These are phyloP conservation scores for Pseudomicrostroma phylloplanum DNA, from an alignment of 1,284 basidiomycete genomes.

Conservation along the genomic window DNA sequence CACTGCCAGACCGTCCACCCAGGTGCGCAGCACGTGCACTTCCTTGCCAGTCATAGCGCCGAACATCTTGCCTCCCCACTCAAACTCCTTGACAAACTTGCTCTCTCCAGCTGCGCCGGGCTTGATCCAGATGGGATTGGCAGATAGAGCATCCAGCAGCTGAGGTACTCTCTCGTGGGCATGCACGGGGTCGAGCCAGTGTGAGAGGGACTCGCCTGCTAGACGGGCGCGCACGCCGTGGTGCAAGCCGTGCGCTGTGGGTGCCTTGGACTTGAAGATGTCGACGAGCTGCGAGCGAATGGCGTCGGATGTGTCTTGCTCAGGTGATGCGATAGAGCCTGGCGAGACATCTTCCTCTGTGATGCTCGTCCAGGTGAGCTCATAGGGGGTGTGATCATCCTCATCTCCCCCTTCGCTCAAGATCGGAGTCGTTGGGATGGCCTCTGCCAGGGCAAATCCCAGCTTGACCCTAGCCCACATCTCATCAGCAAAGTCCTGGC, in stretches of 20 bases:
- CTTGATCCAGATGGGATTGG: conserved; percentile 1
- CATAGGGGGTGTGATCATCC: conserved; percentile 11
- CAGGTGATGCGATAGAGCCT: too few relatives aligned
- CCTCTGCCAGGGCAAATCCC: conserved; percentile 42
- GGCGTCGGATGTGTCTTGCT: neutral
- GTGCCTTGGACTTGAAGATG: neutral
- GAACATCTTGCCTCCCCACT: conserved; percentile 8
- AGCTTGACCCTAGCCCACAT: conserved; percentile 43
- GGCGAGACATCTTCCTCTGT: conserved; percentile 3
- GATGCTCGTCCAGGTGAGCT: neutral
- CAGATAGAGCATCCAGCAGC: neutral
- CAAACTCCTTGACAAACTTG: conserved; percentile 1
- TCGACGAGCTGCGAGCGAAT: conserved; percentile 23
- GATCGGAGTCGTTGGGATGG: conserved; percentile 44
- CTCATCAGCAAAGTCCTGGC: conserved; percentile 22
- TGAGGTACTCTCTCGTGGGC: neutral
- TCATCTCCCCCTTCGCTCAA: conserved; percentile 13
- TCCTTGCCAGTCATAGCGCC: conserved; percentile 4
- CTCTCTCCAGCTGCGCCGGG: neutral
- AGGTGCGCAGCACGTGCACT: neutral
- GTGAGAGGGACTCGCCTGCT: neutral
- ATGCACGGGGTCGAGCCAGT: conserved; percentile 4
- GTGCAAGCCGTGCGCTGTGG: neutral
- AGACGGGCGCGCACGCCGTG: neutral
- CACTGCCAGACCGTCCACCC: neutral